Evolutionary conservation across 352 stramenopile genomes (phyloP).

Genomic region (Thraustotheca clavata): DNA sequence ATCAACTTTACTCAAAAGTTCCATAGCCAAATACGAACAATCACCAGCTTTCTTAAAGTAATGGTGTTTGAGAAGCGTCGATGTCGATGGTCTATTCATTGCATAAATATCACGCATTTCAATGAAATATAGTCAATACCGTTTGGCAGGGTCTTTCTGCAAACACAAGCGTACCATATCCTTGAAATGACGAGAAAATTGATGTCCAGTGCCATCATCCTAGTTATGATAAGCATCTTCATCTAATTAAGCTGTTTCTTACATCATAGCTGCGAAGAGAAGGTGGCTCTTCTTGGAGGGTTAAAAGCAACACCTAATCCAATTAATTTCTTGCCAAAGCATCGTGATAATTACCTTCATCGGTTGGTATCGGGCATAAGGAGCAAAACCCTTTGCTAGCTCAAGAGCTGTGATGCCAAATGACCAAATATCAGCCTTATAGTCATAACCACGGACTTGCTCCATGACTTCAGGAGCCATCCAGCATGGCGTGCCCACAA

Average conservation of each 20-base stretch:
- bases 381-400: constrained; percentile 97
- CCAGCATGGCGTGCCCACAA: constrained; percentile 97
- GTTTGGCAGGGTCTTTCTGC: constrained; percentile 81
- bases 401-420: constrained; percentile 98
- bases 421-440: constrained; percentile 99
- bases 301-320: constrained; percentile 85
- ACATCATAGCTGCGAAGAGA: constrained; percentile 85
- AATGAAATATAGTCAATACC: constrained; percentile 28
- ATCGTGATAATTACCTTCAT: constrained; percentile 85
- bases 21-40: constrained; percentile 51
- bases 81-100: constrained; percentile 53
- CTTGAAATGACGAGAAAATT: constrained; percentile 82
- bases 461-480: constrained; percentile 94
- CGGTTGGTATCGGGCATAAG: constrained; percentile 95
- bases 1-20: constrained; percentile 65
- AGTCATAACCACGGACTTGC: constrained; percentile 86
- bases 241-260: constrained; percentile 23
- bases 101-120: neutral
- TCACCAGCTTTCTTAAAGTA: constrained; percentile 86
- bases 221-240: constrained; percentile 18
- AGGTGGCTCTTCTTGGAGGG: constrained; percentile 94
- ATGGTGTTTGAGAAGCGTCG: constrained; percentile 77
- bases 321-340: neutral
- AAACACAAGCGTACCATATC: constrained; percentile 85
- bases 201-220: constrained; percentile 73